Percentiles rank a stretch among this genome's conserved stretches.
These are phyloP conservation scores for Nemania sp. DNA, from an alignment of 2,329 filamentous ascomycete genomes.

Conservation along the genomic window DNA sequence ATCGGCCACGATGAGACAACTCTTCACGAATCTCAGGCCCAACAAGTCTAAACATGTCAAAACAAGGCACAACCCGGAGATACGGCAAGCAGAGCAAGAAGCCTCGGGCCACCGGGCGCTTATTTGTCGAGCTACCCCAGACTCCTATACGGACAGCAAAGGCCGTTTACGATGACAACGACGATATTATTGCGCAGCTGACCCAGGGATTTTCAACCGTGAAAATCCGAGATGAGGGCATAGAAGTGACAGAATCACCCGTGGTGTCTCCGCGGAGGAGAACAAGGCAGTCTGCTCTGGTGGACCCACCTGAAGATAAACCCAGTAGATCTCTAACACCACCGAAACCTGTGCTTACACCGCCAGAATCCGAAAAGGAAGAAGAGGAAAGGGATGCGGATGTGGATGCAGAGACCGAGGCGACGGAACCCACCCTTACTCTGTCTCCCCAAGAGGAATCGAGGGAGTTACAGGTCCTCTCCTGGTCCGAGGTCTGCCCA, in stretches of 20 bases:
- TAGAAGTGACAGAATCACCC: conserved; percentile 18
- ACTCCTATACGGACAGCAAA: conserved; percentile 48
- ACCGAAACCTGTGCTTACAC: conserved; percentile 5
- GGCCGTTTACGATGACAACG: conserved; percentile 20
- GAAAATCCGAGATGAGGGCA: conserved; percentile 35
- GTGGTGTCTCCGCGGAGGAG: conserved; percentile 27
- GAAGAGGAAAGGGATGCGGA: background rate
- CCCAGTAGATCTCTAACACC: conserved; percentile 23
- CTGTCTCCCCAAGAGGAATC: conserved; percentile 17
- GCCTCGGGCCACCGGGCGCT: conserved; percentile 51
- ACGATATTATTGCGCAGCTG: conserved; percentile 40
- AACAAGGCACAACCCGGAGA: conserved; percentile 48
- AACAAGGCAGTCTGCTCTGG: conserved; percentile 28
- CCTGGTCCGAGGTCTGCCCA: conserved; percentile 63
- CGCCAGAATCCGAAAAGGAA: conserved; percentile 18
- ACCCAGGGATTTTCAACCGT: conserved; percentile 40
- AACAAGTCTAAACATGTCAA: conserved; percentile 48
- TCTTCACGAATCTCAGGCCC: background rate
- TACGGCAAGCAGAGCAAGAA: conserved; percentile 58
- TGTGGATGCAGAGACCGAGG: conserved; percentile 4
- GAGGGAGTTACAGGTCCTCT: conserved; percentile 48
- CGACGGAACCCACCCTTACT: background rate
- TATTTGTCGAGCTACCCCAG: conserved; percentile 57
- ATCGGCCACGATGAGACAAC: background rate
- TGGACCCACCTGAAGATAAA: conserved; percentile 23